These are phyloP conservation scores for Aspergillus floridensis DNA, from an alignment of 2,329 filamentous ascomycete genomes.

Conservation along the genomic window DNA sequence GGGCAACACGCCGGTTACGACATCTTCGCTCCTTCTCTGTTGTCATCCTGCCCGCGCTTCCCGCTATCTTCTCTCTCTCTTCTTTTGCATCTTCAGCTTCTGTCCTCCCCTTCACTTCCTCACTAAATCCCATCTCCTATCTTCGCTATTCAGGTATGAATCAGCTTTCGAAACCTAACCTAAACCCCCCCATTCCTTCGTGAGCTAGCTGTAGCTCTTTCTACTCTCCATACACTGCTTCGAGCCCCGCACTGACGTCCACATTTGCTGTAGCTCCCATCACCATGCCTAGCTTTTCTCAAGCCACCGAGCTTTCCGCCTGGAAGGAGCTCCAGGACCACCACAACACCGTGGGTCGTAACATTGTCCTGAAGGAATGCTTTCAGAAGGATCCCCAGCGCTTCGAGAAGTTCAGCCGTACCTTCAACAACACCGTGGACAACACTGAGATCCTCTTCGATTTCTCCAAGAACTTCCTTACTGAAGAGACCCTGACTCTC, in stretches of 20 bases:
- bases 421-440: slow-evolving; percentile 75
- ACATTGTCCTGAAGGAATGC: slow-evolving; percentile 88
- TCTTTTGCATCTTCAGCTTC: slow-evolving; percentile 5
- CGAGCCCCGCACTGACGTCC: background rate
- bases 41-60: slow-evolving; percentile 8
- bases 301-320: slow-evolving; percentile 78
- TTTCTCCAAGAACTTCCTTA: slow-evolving; percentile 98
- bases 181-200: background rate
- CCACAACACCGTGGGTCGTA: slow-evolving; percentile 79
- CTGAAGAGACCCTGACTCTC: slow-evolving; percentile 83
- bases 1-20: slow-evolving; percentile 23
- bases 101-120: background rate
- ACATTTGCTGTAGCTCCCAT: slow-evolving; percentile 12
- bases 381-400: slow-evolving; percentile 85
- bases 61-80: slow-evolving; percentile 10
- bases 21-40: slow-evolving; percentile 17
- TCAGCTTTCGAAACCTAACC: background rate
- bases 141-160: slow-evolving; percentile 2
- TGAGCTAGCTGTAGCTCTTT: background rate
- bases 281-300: slow-evolving; percentile 51
- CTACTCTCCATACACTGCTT: background rate
- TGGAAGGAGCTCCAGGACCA: slow-evolving; percentile 92
- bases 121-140: background rate
- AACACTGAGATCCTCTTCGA: slow-evolving; percentile 90
- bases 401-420: slow-evolving; percentile 86